These are phyloP conservation scores for Syzygium aqueum DNA, from an alignment of 345 rosid genomes.

Conservation along the genomic window DNA sequence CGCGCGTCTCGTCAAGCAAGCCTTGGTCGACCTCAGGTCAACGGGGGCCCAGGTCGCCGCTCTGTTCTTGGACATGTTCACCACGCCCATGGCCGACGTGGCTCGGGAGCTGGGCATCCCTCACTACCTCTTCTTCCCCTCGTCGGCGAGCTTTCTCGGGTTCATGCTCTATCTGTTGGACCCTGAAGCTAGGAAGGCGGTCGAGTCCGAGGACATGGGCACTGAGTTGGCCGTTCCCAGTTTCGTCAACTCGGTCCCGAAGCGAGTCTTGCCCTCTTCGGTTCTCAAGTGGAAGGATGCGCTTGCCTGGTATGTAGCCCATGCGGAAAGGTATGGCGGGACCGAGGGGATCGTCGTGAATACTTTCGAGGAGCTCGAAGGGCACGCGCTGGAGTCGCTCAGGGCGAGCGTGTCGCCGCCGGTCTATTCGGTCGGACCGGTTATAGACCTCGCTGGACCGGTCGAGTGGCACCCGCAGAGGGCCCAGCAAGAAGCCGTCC, in stretches of 20 bases:
- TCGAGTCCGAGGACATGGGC: constrained; percentile 11
- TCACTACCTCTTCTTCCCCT: constrained; percentile 21
- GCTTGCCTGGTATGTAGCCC: constrained; percentile 2
- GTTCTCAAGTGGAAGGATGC: constrained; percentile 17
- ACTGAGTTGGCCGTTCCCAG: constrained; percentile 13
- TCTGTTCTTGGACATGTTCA: constrained; percentile 28
- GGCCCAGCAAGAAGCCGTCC: neutral
- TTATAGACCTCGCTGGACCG: constrained; percentile 16
- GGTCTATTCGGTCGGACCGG: constrained; percentile 17
- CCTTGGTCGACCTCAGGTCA: constrained; percentile 6
- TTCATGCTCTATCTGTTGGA: constrained; percentile 14
- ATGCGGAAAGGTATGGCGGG: constrained; percentile 10
- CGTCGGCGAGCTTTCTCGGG: constrained; percentile 27
- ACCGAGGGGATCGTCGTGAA: constrained; percentile 20
- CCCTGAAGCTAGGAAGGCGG: constrained; percentile 1
- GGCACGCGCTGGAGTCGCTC: constrained; percentile 7
- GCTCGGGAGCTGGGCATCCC: constrained; percentile 21
- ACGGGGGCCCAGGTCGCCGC: constrained; percentile 9
- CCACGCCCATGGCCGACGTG: constrained; percentile 21
- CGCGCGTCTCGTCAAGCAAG: constrained; percentile 11
- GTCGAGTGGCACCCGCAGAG: constrained; percentile 15
- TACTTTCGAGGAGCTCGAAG: constrained; percentile 25
- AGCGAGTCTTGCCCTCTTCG: constrained; percentile 6
- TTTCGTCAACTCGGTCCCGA: constrained; percentile 16
- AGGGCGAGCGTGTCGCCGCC: constrained; percentile 1